Evolutionary conservation across 768 basidiomycete species (phyloP).

Genomic region (Erythrobasidium yunnanense): DNA sequence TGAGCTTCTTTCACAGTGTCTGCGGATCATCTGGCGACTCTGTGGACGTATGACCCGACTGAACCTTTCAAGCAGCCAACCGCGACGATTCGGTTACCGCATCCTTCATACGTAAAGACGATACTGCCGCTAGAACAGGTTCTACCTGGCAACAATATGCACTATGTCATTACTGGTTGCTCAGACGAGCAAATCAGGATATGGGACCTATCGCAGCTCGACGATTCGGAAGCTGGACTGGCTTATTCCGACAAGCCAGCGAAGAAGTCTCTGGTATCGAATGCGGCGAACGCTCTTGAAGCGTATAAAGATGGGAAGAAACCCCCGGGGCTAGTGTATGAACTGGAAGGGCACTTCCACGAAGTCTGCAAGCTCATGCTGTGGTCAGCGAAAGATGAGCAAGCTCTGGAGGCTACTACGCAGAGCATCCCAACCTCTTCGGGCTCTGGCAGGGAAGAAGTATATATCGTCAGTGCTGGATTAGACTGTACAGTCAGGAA

Average conservation of each 20-base stretch:
- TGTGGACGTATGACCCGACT: slow-evolving; percentile 50
- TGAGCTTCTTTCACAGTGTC: slow-evolving; percentile 53
- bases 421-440: neutral
- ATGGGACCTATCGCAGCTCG: slow-evolving; percentile 61
- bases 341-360: slow-evolving; percentile 79
- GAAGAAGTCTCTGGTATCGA: neutral
- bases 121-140: slow-evolving; percentile 46
- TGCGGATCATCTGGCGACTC: slow-evolving; percentile 65
- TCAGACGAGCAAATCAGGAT: slow-evolving; percentile 67
- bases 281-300: slow-evolving; percentile 14
- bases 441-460: neutral
- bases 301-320: neutral
- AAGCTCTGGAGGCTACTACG: neutral
- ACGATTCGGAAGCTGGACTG: slow-evolving; percentile 33
- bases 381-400: neutral
- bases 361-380: slow-evolving; percentile 60
- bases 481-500: slow-evolving; percentile 20
- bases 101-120: slow-evolving; percentile 60
- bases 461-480: slow-evolving; percentile 15
- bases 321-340: slow-evolving; percentile 47
- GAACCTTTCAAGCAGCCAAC: slow-evolving; percentile 31
- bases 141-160: slow-evolving; percentile 54
- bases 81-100: slow-evolving; percentile 42
- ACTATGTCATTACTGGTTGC: slow-evolving; percentile 67
- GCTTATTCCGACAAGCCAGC: neutral